These are phyloP conservation scores for Xanthoconium separans DNA, from an alignment of 1,284 basidiomycete genomes.

Conservation along the genomic window DNA sequence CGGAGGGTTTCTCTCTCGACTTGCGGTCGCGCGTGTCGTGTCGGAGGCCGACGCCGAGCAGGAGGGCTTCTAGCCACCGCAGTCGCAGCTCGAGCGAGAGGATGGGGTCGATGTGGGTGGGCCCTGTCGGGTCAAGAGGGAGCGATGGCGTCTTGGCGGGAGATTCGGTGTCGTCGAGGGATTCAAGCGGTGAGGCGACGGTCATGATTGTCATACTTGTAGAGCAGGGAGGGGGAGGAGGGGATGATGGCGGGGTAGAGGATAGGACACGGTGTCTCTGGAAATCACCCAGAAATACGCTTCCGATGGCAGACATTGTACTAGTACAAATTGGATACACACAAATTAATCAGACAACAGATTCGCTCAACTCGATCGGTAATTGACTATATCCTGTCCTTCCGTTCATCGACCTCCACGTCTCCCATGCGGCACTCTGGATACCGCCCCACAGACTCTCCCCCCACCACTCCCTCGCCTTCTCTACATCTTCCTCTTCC, in stretches of 20 bases:
- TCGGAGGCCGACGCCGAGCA: slow-evolving; percentile 54
- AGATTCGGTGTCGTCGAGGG: slow-evolving; percentile 28
- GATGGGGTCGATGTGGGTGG: slow-evolving; percentile 50
- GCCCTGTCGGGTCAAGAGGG: neutral
- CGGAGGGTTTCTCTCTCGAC: slow-evolving; percentile 30
- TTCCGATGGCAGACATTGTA: slow-evolving; percentile 61
- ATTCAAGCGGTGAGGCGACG: slow-evolving; percentile 29
- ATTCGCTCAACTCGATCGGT: slow-evolving; percentile 65
- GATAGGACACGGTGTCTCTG: slow-evolving; percentile 59
- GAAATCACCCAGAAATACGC: slow-evolving; percentile 73
- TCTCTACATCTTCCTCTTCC: slow-evolving; percentile 33
- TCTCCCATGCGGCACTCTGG: slow-evolving; percentile 36
- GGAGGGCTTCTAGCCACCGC: slow-evolving; percentile 72
- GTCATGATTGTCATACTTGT: slow-evolving; percentile 16
- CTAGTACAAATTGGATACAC: neutral
- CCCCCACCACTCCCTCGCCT: slow-evolving; percentile 18
- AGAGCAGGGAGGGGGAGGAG: slow-evolving; percentile 40
- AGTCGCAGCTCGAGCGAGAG: slow-evolving; percentile 71
- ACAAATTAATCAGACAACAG: slow-evolving; percentile 30
- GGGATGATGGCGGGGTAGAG: slow-evolving; percentile 63
- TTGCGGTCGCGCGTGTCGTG: slow-evolving; percentile 38
- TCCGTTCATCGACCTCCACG: slow-evolving; percentile 46
- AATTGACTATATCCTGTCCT: slow-evolving; percentile 62
- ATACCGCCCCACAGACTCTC: slow-evolving; percentile 43
- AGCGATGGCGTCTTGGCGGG: slow-evolving; percentile 14